Percentiles rank a stretch among this genome's conserved stretches.
phyloP scores from a whole-genome alignment of 2,329 filamentous ascomycete genomes.

The Sarocladium brachiariae region DNA sequence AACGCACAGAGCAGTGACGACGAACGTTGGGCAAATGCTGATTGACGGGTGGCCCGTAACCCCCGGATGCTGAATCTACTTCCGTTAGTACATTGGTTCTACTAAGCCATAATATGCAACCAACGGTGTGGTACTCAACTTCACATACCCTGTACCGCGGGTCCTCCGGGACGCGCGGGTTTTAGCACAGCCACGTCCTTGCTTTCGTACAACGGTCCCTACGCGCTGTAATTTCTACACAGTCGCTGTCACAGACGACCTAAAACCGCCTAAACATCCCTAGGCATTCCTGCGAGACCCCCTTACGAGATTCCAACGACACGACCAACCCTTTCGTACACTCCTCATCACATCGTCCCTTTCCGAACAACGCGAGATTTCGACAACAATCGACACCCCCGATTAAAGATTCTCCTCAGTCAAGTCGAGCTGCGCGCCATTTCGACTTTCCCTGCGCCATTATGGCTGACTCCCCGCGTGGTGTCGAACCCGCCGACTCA shows the following conservation, averaged over 20 bases:
- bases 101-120: background rate
- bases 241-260: background rate
- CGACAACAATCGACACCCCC: background rate
- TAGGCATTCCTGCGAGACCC: background rate
- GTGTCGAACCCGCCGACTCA: conserved; percentile 42
- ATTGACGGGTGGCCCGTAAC: too few relatives aligned
- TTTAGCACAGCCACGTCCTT: conserved; percentile 6
- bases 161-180: conserved; percentile 4
- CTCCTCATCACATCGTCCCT: conserved; percentile 4
- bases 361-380: background rate
- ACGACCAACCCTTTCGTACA: background rate
- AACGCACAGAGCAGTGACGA: too few relatives aligned
- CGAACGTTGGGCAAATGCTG: too few relatives aligned
- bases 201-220: background rate
- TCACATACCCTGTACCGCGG: background rate
- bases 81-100: too few relatives aligned
- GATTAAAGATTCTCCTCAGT: background rate
- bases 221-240: background rate
- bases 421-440: background rate
- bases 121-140: background rate
- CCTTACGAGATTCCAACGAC: conserved; percentile 6
- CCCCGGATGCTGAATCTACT: too few relatives aligned
- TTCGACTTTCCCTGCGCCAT: background rate
- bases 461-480: conserved; percentile 43
- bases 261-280: background rate